These are phyloP conservation scores for Lactarius pseudohatsudake DNA, from an alignment of 768 basidiomycete genomes.

Conservation along the genomic window DNA sequence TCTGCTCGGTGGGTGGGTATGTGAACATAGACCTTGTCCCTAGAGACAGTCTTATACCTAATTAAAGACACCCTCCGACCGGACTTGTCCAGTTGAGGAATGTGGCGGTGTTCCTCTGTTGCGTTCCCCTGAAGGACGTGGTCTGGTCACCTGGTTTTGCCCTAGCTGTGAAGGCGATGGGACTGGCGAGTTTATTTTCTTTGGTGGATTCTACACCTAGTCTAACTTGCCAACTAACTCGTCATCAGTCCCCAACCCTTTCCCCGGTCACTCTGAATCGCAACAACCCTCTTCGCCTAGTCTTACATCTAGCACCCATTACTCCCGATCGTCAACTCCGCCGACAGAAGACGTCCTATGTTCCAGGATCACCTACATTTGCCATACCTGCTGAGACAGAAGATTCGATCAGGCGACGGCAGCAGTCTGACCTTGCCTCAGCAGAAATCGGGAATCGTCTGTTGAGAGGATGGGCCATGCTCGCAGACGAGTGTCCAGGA, in stretches of 20 bases:
- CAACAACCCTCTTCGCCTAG: slow-evolving; percentile 37
- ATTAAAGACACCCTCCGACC: slow-evolving; percentile 52
- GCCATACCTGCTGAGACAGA: slow-evolving; percentile 64
- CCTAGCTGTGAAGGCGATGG: slow-evolving; percentile 56
- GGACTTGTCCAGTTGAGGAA: slow-evolving; percentile 51
- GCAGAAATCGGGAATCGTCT: slow-evolving; percentile 75
- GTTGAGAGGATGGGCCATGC: slow-evolving; percentile 84
- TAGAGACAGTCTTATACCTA: slow-evolving; percentile 37
- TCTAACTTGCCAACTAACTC: slow-evolving; percentile 5
- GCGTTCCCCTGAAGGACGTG: slow-evolving; percentile 58
- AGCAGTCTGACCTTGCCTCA: slow-evolving; percentile 80
- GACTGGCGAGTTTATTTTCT: slow-evolving; percentile 35
- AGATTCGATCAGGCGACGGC: slow-evolving; percentile 63
- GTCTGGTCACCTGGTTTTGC: slow-evolving; percentile 54
- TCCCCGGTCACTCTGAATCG: slow-evolving; percentile 13
- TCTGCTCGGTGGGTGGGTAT: slow-evolving; percentile 29
- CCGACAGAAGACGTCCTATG: slow-evolving; percentile 71
- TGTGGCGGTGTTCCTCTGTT: slow-evolving; percentile 69
- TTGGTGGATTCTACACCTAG: background rate
- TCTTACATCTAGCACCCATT: slow-evolving; percentile 48
- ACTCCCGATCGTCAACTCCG: slow-evolving; percentile 71
- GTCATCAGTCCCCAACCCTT: slow-evolving; percentile 12
- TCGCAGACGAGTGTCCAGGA: slow-evolving; percentile 82
- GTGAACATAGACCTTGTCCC: background rate
- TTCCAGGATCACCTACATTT: slow-evolving; percentile 61